These are phyloP conservation scores for Peronospora farinosa DNA, from an alignment of 352 stramenopile genomes.

Conservation along the genomic window DNA sequence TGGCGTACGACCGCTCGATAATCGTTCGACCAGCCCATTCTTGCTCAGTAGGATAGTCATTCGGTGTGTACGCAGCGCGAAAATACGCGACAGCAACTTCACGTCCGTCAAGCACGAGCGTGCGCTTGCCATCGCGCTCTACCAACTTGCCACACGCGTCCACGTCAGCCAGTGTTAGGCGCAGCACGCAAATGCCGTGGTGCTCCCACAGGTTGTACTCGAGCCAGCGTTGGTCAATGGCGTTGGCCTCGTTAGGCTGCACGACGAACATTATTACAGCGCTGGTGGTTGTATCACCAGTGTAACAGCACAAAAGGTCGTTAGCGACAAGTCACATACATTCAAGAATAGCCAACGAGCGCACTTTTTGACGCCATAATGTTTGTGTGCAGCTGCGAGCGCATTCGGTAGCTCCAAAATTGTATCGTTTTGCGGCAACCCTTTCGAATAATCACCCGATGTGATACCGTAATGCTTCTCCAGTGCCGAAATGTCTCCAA, in stretches of 20 bases:
- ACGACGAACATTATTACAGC: slow-evolving; percentile 89
- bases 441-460: slow-evolving; percentile 31
- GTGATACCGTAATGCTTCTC: slow-evolving; percentile 47
- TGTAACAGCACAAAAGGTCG: not conserved
- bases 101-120: slow-evolving; percentile 48
- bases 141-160: slow-evolving; percentile 31
- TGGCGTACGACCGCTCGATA: slow-evolving; percentile 88
- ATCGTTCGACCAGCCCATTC: slow-evolving; percentile 88
- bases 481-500: slow-evolving; percentile 48
- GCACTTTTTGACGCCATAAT: slow-evolving; percentile 68
- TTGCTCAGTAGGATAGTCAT: slow-evolving; percentile 88
- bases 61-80: slow-evolving; percentile 93
- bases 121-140: slow-evolving; percentile 35
- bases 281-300: slow-evolving; percentile 19
- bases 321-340: slow-evolving; percentile 3
- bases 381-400: slow-evolving; percentile 56
- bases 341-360: slow-evolving; percentile 23
- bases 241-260: slow-evolving; percentile 83
- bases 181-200: slow-evolving; percentile 71
- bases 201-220: slow-evolving; percentile 89
- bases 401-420: slow-evolving; percentile 60
- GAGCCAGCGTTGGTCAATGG: slow-evolving; percentile 89
- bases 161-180: slow-evolving; percentile 69
- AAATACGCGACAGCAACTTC: slow-evolving; percentile 95
- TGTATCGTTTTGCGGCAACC: slow-evolving; percentile 60